Base-by-base conservation (phyloP, 2,329 filamentous ascomycete species). In the Aspergillus oerlinghausenensis region DNA sequence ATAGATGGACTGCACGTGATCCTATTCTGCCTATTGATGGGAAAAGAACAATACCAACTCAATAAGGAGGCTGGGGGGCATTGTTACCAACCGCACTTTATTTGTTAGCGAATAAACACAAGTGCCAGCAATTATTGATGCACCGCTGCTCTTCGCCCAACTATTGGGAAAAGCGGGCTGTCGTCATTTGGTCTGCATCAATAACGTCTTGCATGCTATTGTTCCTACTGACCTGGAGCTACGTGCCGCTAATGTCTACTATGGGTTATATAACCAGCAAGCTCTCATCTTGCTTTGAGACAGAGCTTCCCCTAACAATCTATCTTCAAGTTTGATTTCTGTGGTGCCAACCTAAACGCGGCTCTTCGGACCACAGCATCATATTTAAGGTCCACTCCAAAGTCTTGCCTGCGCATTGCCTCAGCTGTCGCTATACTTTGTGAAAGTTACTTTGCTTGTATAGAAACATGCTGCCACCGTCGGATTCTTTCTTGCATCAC, bases 401-500 rank as follows among this genome's bases (percentile, higher is more conserved):
- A 21, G 19, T 6, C 42, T 11, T 14, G 19, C 19, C 42, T 23
- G 42, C 3, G n/a, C 10, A 45, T 45, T 29, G 47, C 28, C 29
- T 29, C 40, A 43, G 9, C 25, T 29, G 38, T 11, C 42, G 62
- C 32, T 35, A 45, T 45, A 45, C 21, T 19, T 23, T n/a, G 5
- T 10, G n/a, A 3, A 43, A 21, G 4, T 23, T 10, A 19, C 17
- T 45, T 19, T 10, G 21, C 42, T 45, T 23, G n/a, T 45, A 47
- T 26, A 47, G 8, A 17, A 47, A 47, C 28, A 71, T 72, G 68
- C 50, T 63, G 21, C 68, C 67, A n/a, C 65, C 67, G 35, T 67
- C 66, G n/a, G 65, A 70, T 29, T 64, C 64, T 21, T 54, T 70
- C 29, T 58, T 61, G 21, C 66, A 72, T 23, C 65, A 67, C n/a